Conservation (phyloP, 345 rosid genomes). For the Stellera chamaejasme region DNA sequence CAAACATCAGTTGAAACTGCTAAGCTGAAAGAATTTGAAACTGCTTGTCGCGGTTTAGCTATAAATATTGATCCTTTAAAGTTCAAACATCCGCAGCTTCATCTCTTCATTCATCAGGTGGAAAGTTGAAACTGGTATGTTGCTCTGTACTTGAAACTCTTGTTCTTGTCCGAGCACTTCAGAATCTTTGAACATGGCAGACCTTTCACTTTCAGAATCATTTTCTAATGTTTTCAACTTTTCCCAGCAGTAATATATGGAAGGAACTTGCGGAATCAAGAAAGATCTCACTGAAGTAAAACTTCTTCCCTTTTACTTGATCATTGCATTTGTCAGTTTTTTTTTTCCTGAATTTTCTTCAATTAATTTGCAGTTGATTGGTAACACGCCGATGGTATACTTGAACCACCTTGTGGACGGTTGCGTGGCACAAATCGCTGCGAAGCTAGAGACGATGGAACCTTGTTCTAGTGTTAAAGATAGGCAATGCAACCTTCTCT, state of each 20-base stretch:
- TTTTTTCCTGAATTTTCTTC: neutral
- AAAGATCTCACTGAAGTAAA: slow-evolving; percentile 50
- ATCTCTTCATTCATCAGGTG: too few relatives aligned
- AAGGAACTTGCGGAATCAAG: slow-evolving; percentile 33
- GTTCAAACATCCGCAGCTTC: too few relatives aligned
- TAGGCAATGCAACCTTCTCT: slow-evolving; percentile 13
- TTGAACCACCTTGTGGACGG: slow-evolving; percentile 50
- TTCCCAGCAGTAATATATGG: slow-evolving; percentile 16
- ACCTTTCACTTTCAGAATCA: neutral
- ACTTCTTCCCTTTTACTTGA: neutral
- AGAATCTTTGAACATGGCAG: neutral
- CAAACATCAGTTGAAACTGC: too few relatives aligned
- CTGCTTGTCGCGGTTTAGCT: too few relatives aligned
- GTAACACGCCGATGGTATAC: slow-evolving; percentile 63
- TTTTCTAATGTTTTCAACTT: neutral
- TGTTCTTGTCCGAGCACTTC: neutral
- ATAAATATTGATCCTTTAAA: too few relatives aligned
- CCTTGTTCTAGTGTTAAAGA: slow-evolving; percentile 52
- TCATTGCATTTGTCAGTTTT: neutral
- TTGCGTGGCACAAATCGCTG: slow-evolving; percentile 54
- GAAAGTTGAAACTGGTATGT: too few relatives aligned
- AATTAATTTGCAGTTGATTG: slow-evolving; percentile 34
- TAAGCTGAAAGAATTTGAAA: too few relatives aligned
- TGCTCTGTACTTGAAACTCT: too few relatives aligned
- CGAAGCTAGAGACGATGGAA: slow-evolving; percentile 58